Conservation (phyloP, 1,284 basidiomycete genomes). For the Trichosporon sp. region DNA sequence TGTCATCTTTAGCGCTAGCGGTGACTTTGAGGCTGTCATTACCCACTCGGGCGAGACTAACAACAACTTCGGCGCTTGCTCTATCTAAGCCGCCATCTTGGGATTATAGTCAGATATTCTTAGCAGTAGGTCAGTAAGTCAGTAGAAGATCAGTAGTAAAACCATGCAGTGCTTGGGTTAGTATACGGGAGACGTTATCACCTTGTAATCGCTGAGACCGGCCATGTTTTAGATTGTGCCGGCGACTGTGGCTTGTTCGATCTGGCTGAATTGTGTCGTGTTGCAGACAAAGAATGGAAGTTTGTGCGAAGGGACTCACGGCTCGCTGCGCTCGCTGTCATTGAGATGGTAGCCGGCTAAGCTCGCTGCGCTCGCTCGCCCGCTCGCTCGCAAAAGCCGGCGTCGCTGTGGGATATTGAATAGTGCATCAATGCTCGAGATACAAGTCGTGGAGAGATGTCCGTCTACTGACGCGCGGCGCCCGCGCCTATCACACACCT, state of each 20-base stretch:
- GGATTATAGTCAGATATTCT: background rate
- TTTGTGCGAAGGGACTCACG: too few species aligned
- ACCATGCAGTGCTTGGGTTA: background rate
- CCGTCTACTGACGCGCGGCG: conserved; percentile 1
- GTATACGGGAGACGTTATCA: too few species aligned
- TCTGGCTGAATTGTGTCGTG: too few species aligned
- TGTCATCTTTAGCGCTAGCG: conserved; percentile 7
- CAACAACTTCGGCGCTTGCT: conserved; percentile 4
- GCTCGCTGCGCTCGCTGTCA: too few species aligned
- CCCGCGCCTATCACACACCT: background rate
- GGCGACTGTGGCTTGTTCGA: too few species aligned
- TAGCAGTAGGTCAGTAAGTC: too few species aligned
- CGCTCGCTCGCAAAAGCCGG: background rate
- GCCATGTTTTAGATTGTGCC: too few species aligned
- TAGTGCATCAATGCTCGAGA: conserved; percentile 32
- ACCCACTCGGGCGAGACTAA: conserved; percentile 1
- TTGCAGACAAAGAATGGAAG: too few species aligned
- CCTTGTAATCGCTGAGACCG: too few species aligned
- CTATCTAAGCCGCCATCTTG: background rate
- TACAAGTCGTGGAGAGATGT: conserved; percentile 24
- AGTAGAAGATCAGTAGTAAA: background rate
- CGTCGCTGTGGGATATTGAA: conserved; percentile 15
- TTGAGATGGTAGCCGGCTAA: too few species aligned
- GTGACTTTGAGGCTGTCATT: conserved; percentile 5
- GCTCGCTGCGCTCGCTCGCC: background rate